Base-by-base conservation (phyloP, 2,329 filamentous ascomycete genomes). In the Clonostachys solani region DNA sequence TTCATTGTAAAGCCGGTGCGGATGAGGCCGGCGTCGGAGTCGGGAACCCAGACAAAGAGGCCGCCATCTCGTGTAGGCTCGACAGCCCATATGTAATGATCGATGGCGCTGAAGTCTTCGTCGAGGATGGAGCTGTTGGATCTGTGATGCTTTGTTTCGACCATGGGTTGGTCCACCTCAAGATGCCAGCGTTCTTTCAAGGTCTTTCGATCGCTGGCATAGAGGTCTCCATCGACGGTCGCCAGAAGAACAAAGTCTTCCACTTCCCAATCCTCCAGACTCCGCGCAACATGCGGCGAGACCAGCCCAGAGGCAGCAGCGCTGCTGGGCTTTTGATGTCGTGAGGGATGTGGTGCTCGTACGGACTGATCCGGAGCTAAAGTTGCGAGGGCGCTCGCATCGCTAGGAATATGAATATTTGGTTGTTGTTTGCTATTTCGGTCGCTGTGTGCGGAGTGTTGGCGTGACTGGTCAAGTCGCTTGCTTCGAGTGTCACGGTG, bases 231-330 rank as follows among this genome's bases (percentile, higher is more conserved):
- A 78, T 97, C 92, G 83, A 97, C 89, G 81, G 94, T 97, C 89
- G 94, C 92, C 87, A 99, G 79, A 78, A 99, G 89, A 75, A 97
- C 89, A 82, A 96, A 95, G 78, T 97, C 92, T 89, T 97, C 92
- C 74, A 96, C 92, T 87, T 96, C 90, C 92, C 92, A 97, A 75
- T 96, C 92, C 82, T 92, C 87, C 81, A 97, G 79, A 79, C 87
- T 95, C 84, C 92, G 92, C 92, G 91, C 92, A 87, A 80, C 78
- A 67, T 89, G 86, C 86, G 86, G 87, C 87, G 88, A 85, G 75
- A 86, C 81, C 69, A 87, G 77, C 60, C 83, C 84, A 67, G 78
- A 77, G 67, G 78, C 66, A 54, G 68, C 69, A 64, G 77, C 79
- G 72, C 79, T 81, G 66, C 76, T 74, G 64, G 74, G 65, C 65